These are phyloP conservation scores for Cornus controversa DNA, from an alignment of 148 eudicot species.

Conservation along the genomic window DNA sequence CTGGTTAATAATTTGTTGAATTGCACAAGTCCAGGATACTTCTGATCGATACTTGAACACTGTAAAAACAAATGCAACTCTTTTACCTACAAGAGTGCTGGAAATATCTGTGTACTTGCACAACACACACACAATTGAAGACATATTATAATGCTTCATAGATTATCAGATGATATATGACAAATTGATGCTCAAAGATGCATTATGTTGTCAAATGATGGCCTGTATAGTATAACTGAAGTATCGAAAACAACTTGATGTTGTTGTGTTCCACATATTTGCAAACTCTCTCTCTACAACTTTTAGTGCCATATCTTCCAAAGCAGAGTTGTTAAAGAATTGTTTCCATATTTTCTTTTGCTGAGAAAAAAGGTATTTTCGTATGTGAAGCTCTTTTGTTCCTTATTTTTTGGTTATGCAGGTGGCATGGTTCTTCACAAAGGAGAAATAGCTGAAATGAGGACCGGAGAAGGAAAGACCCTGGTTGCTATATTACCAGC, in stretches of 20 bases:
- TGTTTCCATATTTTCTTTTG: background rate
- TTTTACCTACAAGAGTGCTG: too few relatives aligned
- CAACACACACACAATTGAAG: too few relatives aligned
- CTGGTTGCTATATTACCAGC: conserved; percentile 96
- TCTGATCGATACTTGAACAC: too few relatives aligned
- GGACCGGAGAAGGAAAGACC: conserved; percentile 99
- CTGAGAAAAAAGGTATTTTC: background rate
- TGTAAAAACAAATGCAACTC: too few relatives aligned
- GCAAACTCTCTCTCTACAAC: background rate
- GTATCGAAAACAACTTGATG: too few relatives aligned
- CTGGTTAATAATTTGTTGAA: too few relatives aligned
- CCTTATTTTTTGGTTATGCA: conserved; percentile 13
- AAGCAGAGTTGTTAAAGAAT: too few relatives aligned
- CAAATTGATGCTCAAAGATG: background rate
- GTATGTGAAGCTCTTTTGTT: background rate
- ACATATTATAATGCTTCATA: background rate
- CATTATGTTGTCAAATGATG: too few relatives aligned
- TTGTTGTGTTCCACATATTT: too few relatives aligned
- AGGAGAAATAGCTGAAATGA: conserved; percentile 97
- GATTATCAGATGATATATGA: background rate
- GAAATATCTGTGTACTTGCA: too few relatives aligned
- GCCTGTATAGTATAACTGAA: too few relatives aligned
- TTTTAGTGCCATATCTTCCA: too few relatives aligned
- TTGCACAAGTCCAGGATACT: background rate
- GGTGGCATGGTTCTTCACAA: conserved; percentile 98